These are phyloP conservation scores for Colletotrichum sp. DNA, from an alignment of 2,329 filamentous ascomycete genomes.

Conservation along the genomic window DNA sequence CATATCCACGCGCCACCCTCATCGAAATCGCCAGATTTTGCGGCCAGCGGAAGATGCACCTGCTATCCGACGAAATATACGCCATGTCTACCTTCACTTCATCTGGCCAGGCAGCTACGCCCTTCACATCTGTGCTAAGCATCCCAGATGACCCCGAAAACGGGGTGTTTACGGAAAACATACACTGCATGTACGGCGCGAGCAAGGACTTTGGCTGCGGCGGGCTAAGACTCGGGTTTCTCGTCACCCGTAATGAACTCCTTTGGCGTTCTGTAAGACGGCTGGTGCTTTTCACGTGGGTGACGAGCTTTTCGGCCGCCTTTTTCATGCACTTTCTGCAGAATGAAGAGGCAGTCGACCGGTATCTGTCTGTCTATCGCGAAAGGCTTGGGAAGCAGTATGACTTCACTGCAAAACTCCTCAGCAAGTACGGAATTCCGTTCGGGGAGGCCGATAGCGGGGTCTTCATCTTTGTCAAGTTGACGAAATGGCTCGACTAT, in stretches of 20 bases:
- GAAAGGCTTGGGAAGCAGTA: background rate
- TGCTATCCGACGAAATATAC: background rate
- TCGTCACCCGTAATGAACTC: background rate
- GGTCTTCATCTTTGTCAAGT: background rate
- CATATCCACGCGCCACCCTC: background rate
- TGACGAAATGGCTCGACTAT: background rate
- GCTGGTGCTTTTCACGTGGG: background rate
- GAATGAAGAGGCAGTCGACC: background rate
- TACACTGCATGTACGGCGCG: background rate
- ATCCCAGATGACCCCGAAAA: background rate
- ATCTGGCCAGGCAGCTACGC: background rate
- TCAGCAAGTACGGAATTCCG: background rate
- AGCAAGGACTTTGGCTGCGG: conserved; percentile 7
- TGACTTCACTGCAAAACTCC: background rate
- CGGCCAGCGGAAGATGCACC: background rate
- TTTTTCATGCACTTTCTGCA: background rate
- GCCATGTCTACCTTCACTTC: background rate
- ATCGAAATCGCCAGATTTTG: background rate
- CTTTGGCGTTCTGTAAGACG: background rate
- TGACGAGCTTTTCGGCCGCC: background rate
- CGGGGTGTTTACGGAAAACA: background rate
- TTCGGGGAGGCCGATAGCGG: background rate
- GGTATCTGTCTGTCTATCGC: background rate
- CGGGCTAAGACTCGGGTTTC: background rate
- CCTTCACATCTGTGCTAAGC: conserved; percentile 2